phyloP scores from a whole-genome alignment of 2,329 filamentous ascomycete genomes.

The Ophiostoma populinum region DNA sequence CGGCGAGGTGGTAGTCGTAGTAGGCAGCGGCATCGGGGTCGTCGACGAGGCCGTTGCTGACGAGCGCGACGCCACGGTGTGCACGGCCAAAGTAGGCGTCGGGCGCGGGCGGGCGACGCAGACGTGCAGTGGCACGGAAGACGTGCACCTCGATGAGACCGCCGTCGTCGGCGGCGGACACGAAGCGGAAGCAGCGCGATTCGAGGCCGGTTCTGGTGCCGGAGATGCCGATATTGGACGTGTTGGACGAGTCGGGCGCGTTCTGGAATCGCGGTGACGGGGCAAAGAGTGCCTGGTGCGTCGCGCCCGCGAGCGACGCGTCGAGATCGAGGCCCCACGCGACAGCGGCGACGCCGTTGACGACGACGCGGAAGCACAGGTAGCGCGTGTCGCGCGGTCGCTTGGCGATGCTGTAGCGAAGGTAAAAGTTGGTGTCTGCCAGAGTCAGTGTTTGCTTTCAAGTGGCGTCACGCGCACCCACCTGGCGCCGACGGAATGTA shows the following conservation, averaged over 20 bases:
- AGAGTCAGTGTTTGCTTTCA: not conserved
- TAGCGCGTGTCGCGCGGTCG: slow-evolving; percentile 18
- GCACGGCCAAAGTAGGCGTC: slow-evolving; percentile 28
- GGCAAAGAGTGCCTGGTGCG: slow-evolving; percentile 27
- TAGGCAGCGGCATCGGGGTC: slow-evolving; percentile 31
- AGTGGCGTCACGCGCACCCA: slow-evolving; percentile 13
- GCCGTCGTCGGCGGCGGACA: slow-evolving; percentile 32
- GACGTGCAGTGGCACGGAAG: slow-evolving; percentile 33
- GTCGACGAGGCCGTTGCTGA: slow-evolving; percentile 35
- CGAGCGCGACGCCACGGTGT: slow-evolving; percentile 33
- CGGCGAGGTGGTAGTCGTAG: slow-evolving; percentile 34
- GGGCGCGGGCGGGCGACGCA: slow-evolving; percentile 23
- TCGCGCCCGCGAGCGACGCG: slow-evolving; percentile 20
- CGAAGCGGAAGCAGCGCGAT: slow-evolving; percentile 32
- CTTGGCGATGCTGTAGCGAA: slow-evolving; percentile 28
- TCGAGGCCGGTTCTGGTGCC: slow-evolving; percentile 26
- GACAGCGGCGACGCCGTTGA: slow-evolving; percentile 35
- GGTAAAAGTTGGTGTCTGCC: slow-evolving; percentile 32
- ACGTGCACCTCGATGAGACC: slow-evolving; percentile 36
- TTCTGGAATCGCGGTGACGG: no score
- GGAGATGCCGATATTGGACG: slow-evolving; percentile 22
- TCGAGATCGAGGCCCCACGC: slow-evolving; percentile 33
- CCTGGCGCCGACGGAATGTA: slow-evolving; percentile 39
- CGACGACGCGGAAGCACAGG: slow-evolving; percentile 36
- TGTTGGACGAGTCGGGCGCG: no score